Conservation (phyloP, 371 early-diverging fungal species). For the Circinella umbellata region DNA sequence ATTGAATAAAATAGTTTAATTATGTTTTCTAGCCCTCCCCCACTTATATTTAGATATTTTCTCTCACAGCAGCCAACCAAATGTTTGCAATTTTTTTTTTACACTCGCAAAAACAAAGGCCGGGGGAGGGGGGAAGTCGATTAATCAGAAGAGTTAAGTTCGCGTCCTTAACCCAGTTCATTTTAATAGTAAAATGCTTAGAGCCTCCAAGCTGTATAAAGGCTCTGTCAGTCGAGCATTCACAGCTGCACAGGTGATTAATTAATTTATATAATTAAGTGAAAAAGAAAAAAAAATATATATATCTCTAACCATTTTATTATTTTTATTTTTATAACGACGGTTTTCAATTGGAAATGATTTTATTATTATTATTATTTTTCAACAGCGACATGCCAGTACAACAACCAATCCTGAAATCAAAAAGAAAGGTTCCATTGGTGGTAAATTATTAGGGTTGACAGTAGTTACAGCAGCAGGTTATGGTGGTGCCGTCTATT, state of each 20-base stretch:
- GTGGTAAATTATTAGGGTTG: slow-evolving; percentile 16
- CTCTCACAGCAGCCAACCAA: too few relatives aligned
- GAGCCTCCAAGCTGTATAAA: slow-evolving; percentile 8
- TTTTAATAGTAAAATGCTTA: slow-evolving; percentile 8
- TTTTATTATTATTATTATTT: background rate
- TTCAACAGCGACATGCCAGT: slow-evolving; percentile 11
- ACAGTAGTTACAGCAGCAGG: slow-evolving; percentile 25
- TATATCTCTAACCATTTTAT: background rate
- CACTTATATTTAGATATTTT: too few relatives aligned
- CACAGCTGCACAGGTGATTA: background rate
- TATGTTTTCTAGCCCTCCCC: too few relatives aligned
- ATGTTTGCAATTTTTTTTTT: background rate
- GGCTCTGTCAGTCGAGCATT: slow-evolving; percentile 9
- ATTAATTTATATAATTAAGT: too few relatives aligned
- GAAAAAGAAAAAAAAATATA: too few relatives aligned
- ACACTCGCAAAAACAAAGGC: too few relatives aligned
- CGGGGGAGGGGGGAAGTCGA: background rate
- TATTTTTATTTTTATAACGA: background rate
- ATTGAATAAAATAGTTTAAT: too few relatives aligned
- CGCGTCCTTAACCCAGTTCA: background rate
- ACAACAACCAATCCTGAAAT: background rate
- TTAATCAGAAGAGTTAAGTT: background rate
- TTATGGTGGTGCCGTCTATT: slow-evolving; percentile 33
- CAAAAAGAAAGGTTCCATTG: slow-evolving; percentile 11
- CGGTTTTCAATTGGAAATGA: background rate